These are phyloP conservation scores for Candida maris DNA, from an alignment of 805 yeast genomes.

Conservation along the genomic window DNA sequence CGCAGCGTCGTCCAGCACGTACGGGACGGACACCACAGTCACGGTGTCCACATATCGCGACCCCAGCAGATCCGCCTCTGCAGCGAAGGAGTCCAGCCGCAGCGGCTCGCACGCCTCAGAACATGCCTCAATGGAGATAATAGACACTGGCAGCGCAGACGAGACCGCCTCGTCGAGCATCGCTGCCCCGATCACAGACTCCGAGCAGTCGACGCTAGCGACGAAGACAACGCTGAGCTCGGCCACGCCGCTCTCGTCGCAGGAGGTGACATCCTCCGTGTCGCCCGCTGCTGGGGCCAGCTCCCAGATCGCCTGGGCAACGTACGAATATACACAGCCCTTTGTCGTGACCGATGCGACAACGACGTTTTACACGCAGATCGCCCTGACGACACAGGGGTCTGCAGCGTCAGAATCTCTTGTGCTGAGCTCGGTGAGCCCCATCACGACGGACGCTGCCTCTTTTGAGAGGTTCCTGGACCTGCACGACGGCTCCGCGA, in stretches of 20 bases:
- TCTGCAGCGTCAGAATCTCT: slow-evolving; percentile 13
- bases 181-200: neutral
- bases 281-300: neutral
- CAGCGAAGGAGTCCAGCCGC: too few species aligned
- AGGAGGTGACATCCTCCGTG: neutral
- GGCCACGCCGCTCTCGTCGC: too few species aligned
- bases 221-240: too few species aligned
- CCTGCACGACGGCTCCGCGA: slow-evolving; percentile 1
- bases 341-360: slow-evolving; percentile 28
- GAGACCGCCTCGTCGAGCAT: neutral
- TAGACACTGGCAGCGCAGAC: too few species aligned
- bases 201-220: slow-evolving; percentile 3
- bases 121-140: too few species aligned
- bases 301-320: slow-evolving; percentile 4
- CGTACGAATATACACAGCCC: slow-evolving; percentile 26
- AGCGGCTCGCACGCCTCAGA: too few species aligned
- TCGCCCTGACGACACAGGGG: slow-evolving; percentile 17
- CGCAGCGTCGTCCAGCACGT: too few species aligned
- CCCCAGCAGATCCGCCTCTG: too few species aligned
- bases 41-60: too few species aligned
- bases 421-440: slow-evolving; percentile 16
- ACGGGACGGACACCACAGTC: too few species aligned
- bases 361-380: slow-evolving; percentile 24
- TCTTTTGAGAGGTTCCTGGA: slow-evolving; percentile 13
- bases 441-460: slow-evolving; percentile 28